Percentiles rank a stretch among this genome's conserved stretches.
These are phyloP conservation scores for Polysphondylium violaceum DNA, from an alignment of 78 protist species.

Conservation along the genomic window DNA sequence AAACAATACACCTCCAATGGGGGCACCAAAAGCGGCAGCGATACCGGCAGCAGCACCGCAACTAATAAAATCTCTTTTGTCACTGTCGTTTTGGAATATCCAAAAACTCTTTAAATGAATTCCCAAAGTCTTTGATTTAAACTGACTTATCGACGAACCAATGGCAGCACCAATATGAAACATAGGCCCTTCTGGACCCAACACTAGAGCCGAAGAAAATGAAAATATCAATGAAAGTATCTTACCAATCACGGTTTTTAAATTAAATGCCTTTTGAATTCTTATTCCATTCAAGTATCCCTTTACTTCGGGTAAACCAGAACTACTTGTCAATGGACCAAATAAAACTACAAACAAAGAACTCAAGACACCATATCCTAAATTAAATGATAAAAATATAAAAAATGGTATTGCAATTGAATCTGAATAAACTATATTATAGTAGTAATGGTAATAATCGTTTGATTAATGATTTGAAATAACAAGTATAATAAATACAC, in stretches of 20 bases:
- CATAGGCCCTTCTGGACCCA: conserved; percentile 95
- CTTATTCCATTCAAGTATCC: conserved; percentile 84
- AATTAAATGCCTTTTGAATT: conserved; percentile 49
- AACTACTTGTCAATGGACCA: conserved; percentile 84
- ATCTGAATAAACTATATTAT: conserved; percentile 10
- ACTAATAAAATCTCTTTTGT: conserved; percentile 90
- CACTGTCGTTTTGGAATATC: conserved; percentile 78
- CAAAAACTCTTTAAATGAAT: conserved; percentile 47
- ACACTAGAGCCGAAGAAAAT: conserved; percentile 68
- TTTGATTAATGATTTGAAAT: neutral
- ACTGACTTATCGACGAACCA: conserved; percentile 44
- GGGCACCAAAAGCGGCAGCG: conserved; percentile 95
- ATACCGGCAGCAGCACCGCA: conserved; percentile 96
- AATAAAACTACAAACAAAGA: conserved; percentile 42
- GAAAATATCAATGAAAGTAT: conserved; percentile 75
- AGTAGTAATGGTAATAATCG: neutral
- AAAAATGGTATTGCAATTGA: conserved; percentile 43
- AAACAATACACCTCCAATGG: conserved; percentile 94
- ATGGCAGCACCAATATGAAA: conserved; percentile 87
- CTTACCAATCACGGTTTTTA: conserved; percentile 86
- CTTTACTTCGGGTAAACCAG: conserved; percentile 94
- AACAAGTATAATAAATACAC: neutral
- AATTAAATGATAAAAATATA: conserved; percentile 67
- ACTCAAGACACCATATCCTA: conserved; percentile 33
- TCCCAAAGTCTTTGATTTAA: conserved; percentile 44